These are phyloP conservation scores for Mortierella hygrophila DNA, from an alignment of 192 early-diverging fungal genomes.

Conservation along the genomic window DNA sequence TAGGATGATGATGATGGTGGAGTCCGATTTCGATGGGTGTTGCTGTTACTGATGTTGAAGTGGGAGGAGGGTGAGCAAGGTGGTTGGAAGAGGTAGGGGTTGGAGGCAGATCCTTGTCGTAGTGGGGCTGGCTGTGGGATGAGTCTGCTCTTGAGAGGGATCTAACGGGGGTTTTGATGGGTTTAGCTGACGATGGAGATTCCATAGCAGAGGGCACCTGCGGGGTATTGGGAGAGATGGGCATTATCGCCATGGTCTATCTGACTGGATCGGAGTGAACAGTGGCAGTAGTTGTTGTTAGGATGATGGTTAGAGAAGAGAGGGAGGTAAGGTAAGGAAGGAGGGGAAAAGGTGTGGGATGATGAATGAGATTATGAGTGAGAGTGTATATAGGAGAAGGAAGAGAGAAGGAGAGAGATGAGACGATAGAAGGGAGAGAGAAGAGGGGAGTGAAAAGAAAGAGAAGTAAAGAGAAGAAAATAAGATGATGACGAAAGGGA, in stretches of 20 bases:
- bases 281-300: not conserved
- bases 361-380: not conserved
- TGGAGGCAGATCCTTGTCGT: conserved; percentile 51
- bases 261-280: conserved; percentile 11
- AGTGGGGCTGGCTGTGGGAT: conserved; percentile 27
- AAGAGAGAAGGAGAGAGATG: not conserved
- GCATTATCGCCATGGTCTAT: conserved; percentile 45
- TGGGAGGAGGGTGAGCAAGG: conserved; percentile 20
- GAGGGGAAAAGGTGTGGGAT: not conserved
- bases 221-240: conserved; percentile 32
- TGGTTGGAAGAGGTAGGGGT: conserved; percentile 43
- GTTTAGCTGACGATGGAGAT: conserved; percentile 17
- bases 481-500: not conserved
- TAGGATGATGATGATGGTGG: not conserved
- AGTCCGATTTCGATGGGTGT: not conserved
- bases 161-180: conserved; percentile 28
- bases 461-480: not conserved
- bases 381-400: not conserved
- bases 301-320: not conserved
- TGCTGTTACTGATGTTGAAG: not conserved
- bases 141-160: conserved; percentile 23
- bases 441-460: not conserved
- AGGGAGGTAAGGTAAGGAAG: not conserved
- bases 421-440: not conserved
- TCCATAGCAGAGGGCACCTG: conserved; percentile 20